Evolutionary conservation across 2,329 filamentous ascomycete species (phyloP), one percentile per base, ranked within the genome.

Genomic region (Zymoseptoria brevis): DNA sequence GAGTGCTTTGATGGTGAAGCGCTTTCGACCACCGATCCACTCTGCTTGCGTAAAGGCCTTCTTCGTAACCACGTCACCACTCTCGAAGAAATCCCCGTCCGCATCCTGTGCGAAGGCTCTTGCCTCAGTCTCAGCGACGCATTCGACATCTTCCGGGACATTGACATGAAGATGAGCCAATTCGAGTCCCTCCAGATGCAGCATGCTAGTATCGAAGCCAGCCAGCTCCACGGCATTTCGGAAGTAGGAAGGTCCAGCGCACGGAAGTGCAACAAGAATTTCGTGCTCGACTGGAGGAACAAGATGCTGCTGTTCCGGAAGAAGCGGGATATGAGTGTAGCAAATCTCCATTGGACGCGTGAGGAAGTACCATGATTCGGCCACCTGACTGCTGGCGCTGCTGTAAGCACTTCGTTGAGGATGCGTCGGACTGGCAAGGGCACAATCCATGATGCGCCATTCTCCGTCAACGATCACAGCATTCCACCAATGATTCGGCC

Each of bases 401-500:
- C 91, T 95, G 75, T 95, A 97, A 30, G 85, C 79, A 16, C 79
- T 80, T 53, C 95, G 84, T 59, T 84, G 86, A 8, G 94, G 93
- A 68, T 97, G 90, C 0, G 93, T 96, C 11, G 93, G 92, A 63
- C 88, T 92, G 3, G 94, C 91, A 53, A 99, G 80, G 41, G 90
- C 95, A 72, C 90, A 94, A 73, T 99, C 94, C 78, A 99, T 90
- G 65, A 97, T 88, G 55, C 94, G 88, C 94, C 94, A 99, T 75
- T 96, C 91, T 21, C 89, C 87, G 73, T 99, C 94, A 8, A 96
- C 86, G 41, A 96, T 77, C 19, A 97, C 90, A 0, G 90, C 87
- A 67, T 99, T 99, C 94, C 94, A 99, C 86, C 89, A 97, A 75
- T 99, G 94, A 69, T 99, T 99, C 0, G 93, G 83, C 29, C 87